phyloP scores from a whole-genome alignment of 2,329 filamentous ascomycete genomes.

The Coniochaeta sp. region DNA sequence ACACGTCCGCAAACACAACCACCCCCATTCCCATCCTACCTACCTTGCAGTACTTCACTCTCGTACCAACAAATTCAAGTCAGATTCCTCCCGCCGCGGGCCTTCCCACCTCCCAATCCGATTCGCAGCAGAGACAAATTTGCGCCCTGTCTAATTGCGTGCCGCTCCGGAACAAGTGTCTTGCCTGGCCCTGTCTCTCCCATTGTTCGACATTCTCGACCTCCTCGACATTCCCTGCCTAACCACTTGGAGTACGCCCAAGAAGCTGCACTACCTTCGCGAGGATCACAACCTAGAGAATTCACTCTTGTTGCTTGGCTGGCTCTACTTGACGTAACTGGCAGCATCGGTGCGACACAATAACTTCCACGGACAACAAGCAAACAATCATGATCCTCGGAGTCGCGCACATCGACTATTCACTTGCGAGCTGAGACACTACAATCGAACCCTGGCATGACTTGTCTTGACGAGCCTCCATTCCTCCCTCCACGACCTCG shows the following conservation, averaged over 20 bases:
- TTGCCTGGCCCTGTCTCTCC: background rate
- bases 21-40: background rate
- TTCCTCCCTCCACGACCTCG: conserved; percentile 12
- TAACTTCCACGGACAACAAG: background rate
- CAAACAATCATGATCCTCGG: conserved; percentile 2
- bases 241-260: background rate
- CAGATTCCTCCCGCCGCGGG: background rate
- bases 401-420: background rate
- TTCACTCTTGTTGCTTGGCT: background rate
- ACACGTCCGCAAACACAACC: background rate
- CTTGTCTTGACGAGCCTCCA: conserved; percentile 14
- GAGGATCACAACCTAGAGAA: no score
- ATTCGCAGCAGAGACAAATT: background rate
- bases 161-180: background rate
- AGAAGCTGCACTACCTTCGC: background rate
- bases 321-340: background rate
- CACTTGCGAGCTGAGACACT: conserved; percentile 12
- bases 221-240: background rate
- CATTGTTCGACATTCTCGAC: background rate
- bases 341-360: background rate
- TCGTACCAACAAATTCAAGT: no score
- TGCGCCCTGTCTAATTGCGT: conserved; percentile 1
- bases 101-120: background rate
- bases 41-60: no score
- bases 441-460: conserved; percentile 19